A percentile compares a stretch with the other conserved stretches of the same genome.
phyloP scores from a whole-genome alignment of 192 early-diverging fungal species.

The Oehlia diaphana region DNA sequence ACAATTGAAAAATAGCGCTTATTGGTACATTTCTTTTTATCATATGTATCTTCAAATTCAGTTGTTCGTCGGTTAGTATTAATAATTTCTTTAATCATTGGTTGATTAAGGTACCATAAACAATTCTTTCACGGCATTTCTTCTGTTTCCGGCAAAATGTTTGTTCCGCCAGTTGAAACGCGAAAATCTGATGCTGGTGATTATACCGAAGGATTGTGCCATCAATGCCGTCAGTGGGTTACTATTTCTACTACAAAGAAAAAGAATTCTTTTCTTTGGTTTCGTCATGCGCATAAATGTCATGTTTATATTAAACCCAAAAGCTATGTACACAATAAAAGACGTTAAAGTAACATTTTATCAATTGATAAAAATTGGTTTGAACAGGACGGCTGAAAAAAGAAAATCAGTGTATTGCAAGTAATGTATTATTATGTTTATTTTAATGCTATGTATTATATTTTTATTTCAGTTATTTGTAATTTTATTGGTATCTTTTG shows the following conservation, averaged over 20 bases:
- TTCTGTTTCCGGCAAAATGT: slow-evolving; percentile 77
- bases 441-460: neutral
- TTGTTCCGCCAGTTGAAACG: slow-evolving; percentile 70
- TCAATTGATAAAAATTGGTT: neutral
- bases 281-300: slow-evolving; percentile 85
- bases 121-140: slow-evolving; percentile 87
- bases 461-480: too few species aligned
- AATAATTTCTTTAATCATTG: neutral
- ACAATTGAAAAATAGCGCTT: slow-evolving; percentile 86
- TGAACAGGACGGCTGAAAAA: too few species aligned
- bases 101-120: slow-evolving; percentile 69
- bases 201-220: slow-evolving; percentile 76
- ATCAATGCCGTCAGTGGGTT: slow-evolving; percentile 83
- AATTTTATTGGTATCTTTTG: too few species aligned
- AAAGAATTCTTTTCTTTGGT: slow-evolving; percentile 74
- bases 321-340: slow-evolving; percentile 8
- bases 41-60: neutral
- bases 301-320: slow-evolving; percentile 79
- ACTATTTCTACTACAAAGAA: slow-evolving; percentile 75
- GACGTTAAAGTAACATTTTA: neutral
- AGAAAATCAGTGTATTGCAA: too few species aligned
- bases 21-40: slow-evolving; percentile 53
- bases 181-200: slow-evolving; percentile 64
- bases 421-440: too few species aligned
- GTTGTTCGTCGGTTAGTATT: neutral